phyloP scores from a whole-genome alignment of 768 basidiomycete species.

The Termitomyces sp. region DNA sequence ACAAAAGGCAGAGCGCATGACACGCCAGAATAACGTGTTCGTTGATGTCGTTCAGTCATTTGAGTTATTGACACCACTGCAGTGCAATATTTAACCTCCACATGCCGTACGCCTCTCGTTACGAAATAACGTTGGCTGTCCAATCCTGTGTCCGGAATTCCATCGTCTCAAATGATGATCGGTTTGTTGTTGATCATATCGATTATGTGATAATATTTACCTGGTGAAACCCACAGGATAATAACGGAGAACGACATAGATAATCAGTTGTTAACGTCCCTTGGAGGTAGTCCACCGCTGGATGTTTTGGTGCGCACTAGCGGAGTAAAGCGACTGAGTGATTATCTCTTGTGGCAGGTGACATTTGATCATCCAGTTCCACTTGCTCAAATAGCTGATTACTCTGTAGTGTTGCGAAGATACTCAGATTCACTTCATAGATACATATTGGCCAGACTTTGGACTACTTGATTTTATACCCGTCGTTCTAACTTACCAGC shows the following conservation, averaged over 20 bases:
- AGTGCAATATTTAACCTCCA: slow-evolving; percentile 90
- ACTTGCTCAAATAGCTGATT: slow-evolving; percentile 1
- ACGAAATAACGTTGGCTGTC: slow-evolving; percentile 87
- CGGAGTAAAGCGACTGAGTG: slow-evolving; percentile 83
- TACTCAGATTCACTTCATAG: slow-evolving; percentile 83
- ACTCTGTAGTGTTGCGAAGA: slow-evolving; percentile 63
- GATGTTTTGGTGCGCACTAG: slow-evolving; percentile 91
- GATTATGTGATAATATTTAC: neutral
- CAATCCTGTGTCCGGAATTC: slow-evolving; percentile 41
- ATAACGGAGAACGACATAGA: slow-evolving; percentile 69
- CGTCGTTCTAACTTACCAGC: slow-evolving; percentile 84
- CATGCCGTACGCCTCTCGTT: slow-evolving; percentile 87
- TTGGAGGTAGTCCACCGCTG: slow-evolving; percentile 67
- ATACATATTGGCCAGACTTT: slow-evolving; percentile 91
- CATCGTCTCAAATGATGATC: slow-evolving; percentile 11
- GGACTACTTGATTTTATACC: slow-evolving; percentile 83
- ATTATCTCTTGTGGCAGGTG: slow-evolving; percentile 96
- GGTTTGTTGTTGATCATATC: slow-evolving; percentile 2
- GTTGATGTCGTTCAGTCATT: neutral
- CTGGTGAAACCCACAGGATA: slow-evolving; percentile 12
- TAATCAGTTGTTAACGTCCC: slow-evolving; percentile 58
- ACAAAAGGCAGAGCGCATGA: slow-evolving; percentile 68
- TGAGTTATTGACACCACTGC: neutral
- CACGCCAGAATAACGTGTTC: slow-evolving; percentile 66
- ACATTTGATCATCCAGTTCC: slow-evolving; percentile 14